Conservation (phyloP, 805 yeast species). For the Candida alai region DNA sequence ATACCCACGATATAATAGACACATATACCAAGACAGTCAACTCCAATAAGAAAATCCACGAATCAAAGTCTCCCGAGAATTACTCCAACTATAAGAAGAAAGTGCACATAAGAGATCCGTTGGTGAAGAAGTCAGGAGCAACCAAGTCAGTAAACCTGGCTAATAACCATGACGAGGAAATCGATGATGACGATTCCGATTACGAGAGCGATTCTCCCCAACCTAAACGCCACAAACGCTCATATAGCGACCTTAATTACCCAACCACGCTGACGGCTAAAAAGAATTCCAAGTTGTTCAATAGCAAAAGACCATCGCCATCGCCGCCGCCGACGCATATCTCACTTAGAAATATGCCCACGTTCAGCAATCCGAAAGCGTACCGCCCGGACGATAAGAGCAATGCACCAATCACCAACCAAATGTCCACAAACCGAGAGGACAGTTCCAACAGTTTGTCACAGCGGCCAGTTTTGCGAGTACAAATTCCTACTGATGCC, state of each 20-base stretch:
- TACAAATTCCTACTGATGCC: slow-evolving; percentile 57
- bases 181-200: slow-evolving; percentile 21
- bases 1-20: slow-evolving; percentile 37
- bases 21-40: slow-evolving; percentile 18
- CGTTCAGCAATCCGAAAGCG: slow-evolving; percentile 12
- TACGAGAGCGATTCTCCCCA: slow-evolving; percentile 33
- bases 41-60: slow-evolving; percentile 38
- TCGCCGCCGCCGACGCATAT: slow-evolving; percentile 16
- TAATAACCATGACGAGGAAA: slow-evolving; percentile 14
- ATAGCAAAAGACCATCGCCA: slow-evolving; percentile 12
- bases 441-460: slow-evolving; percentile 10
- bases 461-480: slow-evolving; percentile 56
- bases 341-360: slow-evolving; percentile 16
- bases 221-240: slow-evolving; percentile 28
- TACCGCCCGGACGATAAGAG: slow-evolving; percentile 7
- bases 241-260: slow-evolving; percentile 8
- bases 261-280: neutral
- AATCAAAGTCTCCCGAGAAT: slow-evolving; percentile 60
- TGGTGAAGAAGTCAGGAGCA: slow-evolving; percentile 11
- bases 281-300: slow-evolving; percentile 7
- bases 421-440: slow-evolving; percentile 1
- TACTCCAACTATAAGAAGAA: slow-evolving; percentile 57
- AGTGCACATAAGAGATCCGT: slow-evolving; percentile 18
- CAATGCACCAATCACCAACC: slow-evolving; percentile 2
- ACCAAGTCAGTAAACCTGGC: slow-evolving; percentile 9